These are phyloP conservation scores for Taphrina flavorubra DNA, from an alignment of 1,139 yeast genomes.

Conservation along the genomic window DNA sequence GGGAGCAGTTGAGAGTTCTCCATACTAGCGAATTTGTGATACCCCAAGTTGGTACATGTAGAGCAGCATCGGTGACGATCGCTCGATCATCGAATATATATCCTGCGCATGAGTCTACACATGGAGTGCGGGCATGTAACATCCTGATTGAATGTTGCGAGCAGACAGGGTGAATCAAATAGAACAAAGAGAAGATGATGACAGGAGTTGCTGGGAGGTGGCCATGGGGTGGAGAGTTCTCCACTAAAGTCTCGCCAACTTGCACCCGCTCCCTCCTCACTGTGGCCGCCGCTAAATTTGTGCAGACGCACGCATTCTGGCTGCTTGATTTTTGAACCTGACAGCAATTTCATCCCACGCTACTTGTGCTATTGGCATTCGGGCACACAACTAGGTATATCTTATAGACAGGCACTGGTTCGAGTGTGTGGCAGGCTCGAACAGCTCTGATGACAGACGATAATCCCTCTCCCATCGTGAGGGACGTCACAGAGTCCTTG, in stretches of 20 bases:
- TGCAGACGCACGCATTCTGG: neutral
- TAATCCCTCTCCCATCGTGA: slow-evolving; percentile 22
- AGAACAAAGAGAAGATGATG: neutral
- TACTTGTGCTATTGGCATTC: too few relatives aligned
- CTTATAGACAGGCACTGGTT: too few relatives aligned
- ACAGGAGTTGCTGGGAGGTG: neutral
- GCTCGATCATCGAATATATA: too few relatives aligned
- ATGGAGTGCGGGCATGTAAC: neutral
- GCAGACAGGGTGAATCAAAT: too few relatives aligned
- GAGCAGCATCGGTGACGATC: neutral
- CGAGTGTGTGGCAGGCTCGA: neutral
- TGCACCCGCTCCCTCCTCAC: neutral
- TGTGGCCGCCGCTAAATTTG: neutral
- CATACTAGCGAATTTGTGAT: neutral
- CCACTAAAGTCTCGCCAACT: too few relatives aligned
- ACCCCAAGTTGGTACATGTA: neutral
- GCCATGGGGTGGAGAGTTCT: too few relatives aligned
- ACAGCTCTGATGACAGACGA: slow-evolving; percentile 18
- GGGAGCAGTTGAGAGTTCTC: slow-evolving; percentile 26
- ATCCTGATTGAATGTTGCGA: neutral
- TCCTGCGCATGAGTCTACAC: neutral
- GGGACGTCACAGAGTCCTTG: slow-evolving; percentile 31
- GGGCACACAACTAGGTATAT: too few relatives aligned
- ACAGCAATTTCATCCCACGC: too few relatives aligned
- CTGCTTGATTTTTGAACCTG: too few relatives aligned